A percentile compares a stretch with the other conserved stretches of the same genome.
Conservation (phyloP, 2,329 filamentous ascomycete species). For the Paraphoma sp. region DNA sequence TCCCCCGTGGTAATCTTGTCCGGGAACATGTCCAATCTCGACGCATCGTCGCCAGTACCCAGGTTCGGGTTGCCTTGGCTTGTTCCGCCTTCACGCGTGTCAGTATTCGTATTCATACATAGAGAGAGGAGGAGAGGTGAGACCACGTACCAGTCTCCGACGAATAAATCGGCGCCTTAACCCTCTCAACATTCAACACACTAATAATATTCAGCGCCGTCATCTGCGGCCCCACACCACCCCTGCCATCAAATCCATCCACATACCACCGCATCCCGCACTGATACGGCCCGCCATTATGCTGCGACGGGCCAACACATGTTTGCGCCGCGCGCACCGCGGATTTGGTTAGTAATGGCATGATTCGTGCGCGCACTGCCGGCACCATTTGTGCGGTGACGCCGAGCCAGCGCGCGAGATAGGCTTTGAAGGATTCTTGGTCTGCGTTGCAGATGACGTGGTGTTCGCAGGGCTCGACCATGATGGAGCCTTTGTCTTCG, state of each 20-base stretch:
- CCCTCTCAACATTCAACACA: constrained; percentile 49
- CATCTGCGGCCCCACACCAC: constrained; percentile 65
- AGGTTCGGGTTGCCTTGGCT: constrained; percentile 53
- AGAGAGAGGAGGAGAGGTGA: background rate
- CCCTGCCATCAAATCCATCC: constrained; percentile 52
- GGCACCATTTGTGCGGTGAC: constrained; percentile 65
- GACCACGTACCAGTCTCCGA: constrained; percentile 43
- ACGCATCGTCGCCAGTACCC: constrained; percentile 38
- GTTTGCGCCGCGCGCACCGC: constrained; percentile 62
- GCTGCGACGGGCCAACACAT: constrained; percentile 57
- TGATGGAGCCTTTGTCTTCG: constrained; percentile 41
- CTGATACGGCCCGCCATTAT: constrained; percentile 34
- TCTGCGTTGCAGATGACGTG: constrained; percentile 52
- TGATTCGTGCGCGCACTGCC: constrained; percentile 59
- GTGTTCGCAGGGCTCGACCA: constrained; percentile 54
- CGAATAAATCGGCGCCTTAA: constrained; percentile 51
- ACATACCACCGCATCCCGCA: constrained; percentile 55
- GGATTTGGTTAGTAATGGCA: constrained; percentile 60
- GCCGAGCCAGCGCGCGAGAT: constrained; percentile 58
- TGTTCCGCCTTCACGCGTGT: constrained; percentile 51
- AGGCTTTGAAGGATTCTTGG: constrained; percentile 55
- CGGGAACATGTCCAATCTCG: constrained; percentile 23
- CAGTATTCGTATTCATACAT: too few relatives aligned
- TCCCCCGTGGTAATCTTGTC: constrained; percentile 45
- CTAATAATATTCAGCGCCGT: constrained; percentile 61